Evolutionary conservation across 202 grass and related monocot species (phyloP), one percentile per base, ranked within the genome.

Genomic region (Setaria viridis): DNA sequence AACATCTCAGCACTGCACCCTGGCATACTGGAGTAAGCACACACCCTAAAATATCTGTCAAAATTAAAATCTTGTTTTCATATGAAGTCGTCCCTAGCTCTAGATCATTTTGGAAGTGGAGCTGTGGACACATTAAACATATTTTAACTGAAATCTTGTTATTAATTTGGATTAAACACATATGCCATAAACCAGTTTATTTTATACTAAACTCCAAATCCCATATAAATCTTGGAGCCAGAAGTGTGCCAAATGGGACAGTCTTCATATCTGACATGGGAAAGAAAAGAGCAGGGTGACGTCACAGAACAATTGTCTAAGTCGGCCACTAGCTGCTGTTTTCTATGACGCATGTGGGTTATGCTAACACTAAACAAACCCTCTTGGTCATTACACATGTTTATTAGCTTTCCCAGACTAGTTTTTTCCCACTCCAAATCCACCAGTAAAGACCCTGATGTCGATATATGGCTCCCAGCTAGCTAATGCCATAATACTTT

Each of bases 401-500:
- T 21, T 8, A 57, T n/a, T 60, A 25, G 55, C 19, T 60, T 25
- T 25, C n/a, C 9, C n/a, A 11, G 9, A 60, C 3, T 63, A 68
- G 32, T 57, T 77, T 77, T 35, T 41, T 37, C 58, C 37, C 46
- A 46, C 60, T 57, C 62, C 51, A 85, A 69, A 70, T 85, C 63
- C 42, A 79, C 30, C 1, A 9, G 7, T 58, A 72, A 79, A 86
- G 76, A 63, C 32, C 2, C 33, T 43, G 76, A 86, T 41, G 67
- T 64, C 50, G 81, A 53, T 47, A 72, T 25, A 25, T 25, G 3
- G 46, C 19, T 34, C 43, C 42, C 13, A 51, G 14, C 19, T 41
- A 63, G 2, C 70, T 25, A 70, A 62, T 48, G 13, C 19, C 20
- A 29, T 25, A 57, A 58, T 60, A 11, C 3, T 32, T 63, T 64